These are phyloP conservation scores for Cercophora newfieldiana DNA, from an alignment of 495 filamentous ascomycete genomes.

Conservation along the genomic window DNA sequence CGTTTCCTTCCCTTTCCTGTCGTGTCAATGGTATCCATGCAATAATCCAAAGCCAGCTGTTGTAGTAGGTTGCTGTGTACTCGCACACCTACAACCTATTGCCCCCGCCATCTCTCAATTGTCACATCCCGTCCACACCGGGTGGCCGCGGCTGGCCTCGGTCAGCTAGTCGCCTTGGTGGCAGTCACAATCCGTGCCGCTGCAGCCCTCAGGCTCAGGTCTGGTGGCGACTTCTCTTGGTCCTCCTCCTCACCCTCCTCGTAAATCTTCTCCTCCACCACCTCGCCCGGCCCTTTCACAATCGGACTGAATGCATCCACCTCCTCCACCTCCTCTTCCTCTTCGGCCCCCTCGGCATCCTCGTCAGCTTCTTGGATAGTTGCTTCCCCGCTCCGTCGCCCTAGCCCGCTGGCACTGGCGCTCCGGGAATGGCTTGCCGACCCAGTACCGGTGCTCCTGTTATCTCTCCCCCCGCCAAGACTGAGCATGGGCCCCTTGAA, in stretches of 20 bases:
- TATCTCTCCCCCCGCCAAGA: slow-evolving; percentile 38
- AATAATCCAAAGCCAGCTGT: not conserved
- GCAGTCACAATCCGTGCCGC: slow-evolving; percentile 9
- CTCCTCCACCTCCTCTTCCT: slow-evolving; percentile 58
- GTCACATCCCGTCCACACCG: too few species aligned
- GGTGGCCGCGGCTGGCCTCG: not conserved
- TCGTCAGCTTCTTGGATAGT: slow-evolving; percentile 88
- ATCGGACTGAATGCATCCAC: slow-evolving; percentile 66
- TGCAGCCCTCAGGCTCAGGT: slow-evolving; percentile 10
- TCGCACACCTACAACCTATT: not conserved
- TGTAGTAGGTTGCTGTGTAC: not conserved
- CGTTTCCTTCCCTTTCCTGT: slow-evolving; percentile 4
- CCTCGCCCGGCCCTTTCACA: slow-evolving; percentile 46
- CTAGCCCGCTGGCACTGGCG: slow-evolving; percentile 53
- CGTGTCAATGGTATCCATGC: not conserved
- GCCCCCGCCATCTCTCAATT: too few species aligned
- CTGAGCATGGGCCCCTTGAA: slow-evolving; percentile 83
- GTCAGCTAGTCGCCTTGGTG: not conserved
- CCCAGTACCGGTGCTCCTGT: slow-evolving; percentile 36
- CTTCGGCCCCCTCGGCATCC: slow-evolving; percentile 37
- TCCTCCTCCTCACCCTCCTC: slow-evolving; percentile 42
- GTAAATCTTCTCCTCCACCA: slow-evolving; percentile 55
- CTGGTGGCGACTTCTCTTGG: not conserved
- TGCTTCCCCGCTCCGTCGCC: slow-evolving; percentile 60
- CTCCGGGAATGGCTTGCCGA: slow-evolving; percentile 44